Evolutionary conservation across 192 early-diverging fungal species (phyloP).

Genomic region (Phycomyces blakesleeanus): DNA sequence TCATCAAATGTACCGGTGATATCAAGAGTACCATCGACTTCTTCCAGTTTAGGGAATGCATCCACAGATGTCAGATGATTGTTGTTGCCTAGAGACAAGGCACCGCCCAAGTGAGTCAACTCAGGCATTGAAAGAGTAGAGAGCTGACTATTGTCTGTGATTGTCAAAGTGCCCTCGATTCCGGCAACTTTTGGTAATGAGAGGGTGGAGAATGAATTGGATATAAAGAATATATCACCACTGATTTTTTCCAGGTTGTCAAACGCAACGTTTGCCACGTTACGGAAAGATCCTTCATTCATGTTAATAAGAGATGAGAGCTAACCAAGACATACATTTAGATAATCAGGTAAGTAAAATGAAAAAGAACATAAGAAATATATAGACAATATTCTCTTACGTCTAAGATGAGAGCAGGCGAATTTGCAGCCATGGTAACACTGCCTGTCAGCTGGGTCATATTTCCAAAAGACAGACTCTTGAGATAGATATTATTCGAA

Average conservation of each 20-base stretch:
- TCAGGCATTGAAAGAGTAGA: slow-evolving; percentile 51
- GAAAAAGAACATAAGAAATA: too few species aligned
- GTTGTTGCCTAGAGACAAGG: slow-evolving; percentile 63
- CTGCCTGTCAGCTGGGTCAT: slow-evolving; percentile 8
- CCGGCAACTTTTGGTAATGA: slow-evolving; percentile 38
- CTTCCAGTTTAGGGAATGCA: slow-evolving; percentile 52
- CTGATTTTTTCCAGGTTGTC: slow-evolving; percentile 39
- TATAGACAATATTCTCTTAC: slow-evolving; percentile 6
- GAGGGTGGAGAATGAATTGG: slow-evolving; percentile 53
- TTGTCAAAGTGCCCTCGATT: slow-evolving; percentile 53
- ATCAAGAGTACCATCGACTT: slow-evolving; percentile 56
- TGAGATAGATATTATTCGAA: slow-evolving; percentile 32
- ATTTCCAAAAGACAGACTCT: slow-evolving; percentile 17
- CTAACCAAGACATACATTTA: not conserved
- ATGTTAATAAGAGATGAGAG: slow-evolving; percentile 21
- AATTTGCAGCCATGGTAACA: slow-evolving; percentile 23
- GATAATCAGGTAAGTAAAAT: too few species aligned
- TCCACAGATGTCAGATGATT: slow-evolving; percentile 49
- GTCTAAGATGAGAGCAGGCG: slow-evolving; percentile 11
- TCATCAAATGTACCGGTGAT: slow-evolving; percentile 58
- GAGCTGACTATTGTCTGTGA: slow-evolving; percentile 55
- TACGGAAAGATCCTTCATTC: slow-evolving; percentile 59
- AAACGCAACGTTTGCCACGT: slow-evolving; percentile 44
- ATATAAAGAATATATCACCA: slow-evolving; percentile 60
- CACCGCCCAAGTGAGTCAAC: slow-evolving; percentile 55